Percentiles rank a stretch among this genome's conserved stretches.
Evolutionary conservation across 139 green algal genomes (phyloP).

Genomic region (Micractinium sp.): DNA sequence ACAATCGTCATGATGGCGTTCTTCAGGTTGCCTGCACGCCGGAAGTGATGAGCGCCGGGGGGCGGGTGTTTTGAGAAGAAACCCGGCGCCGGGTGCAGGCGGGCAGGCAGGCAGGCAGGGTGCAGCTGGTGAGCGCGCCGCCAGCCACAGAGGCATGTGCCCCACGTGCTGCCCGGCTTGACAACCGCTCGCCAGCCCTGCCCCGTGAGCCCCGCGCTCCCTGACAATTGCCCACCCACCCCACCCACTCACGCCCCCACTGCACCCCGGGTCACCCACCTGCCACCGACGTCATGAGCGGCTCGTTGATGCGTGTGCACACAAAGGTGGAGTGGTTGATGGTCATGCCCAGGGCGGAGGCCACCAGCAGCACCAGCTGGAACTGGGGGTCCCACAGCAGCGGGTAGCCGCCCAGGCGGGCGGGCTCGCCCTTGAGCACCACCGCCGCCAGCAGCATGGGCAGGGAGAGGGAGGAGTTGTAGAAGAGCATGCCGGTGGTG

Average conservation of each 20-base stretch:
- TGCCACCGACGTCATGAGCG: neutral
- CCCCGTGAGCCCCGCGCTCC: too few species aligned
- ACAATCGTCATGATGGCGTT: constrained; percentile 78
- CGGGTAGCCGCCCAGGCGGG: constrained; percentile 16
- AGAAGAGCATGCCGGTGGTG: constrained; percentile 55
- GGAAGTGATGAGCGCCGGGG: too few species aligned
- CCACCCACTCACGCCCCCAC: too few species aligned
- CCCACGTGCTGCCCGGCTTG: too few species aligned
- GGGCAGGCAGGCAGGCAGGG: too few species aligned
- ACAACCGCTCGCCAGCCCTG: too few species aligned
- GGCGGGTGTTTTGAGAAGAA: too few species aligned
- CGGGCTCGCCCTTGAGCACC: constrained; percentile 18
- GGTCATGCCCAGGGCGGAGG: constrained; percentile 62
- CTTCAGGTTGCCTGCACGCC: constrained; percentile 75
- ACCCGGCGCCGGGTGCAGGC: too few species aligned
- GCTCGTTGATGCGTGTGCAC: constrained; percentile 78
- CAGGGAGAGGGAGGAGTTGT: constrained; percentile 51
- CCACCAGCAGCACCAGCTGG: constrained; percentile 41
- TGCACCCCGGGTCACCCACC: too few species aligned
- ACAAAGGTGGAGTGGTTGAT: constrained; percentile 80
- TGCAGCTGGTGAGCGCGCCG: too few species aligned
- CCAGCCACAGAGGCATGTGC: too few species aligned
- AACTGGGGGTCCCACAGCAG: constrained; percentile 36
- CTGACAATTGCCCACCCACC: too few species aligned
- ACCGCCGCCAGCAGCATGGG: constrained; percentile 41